These are phyloP conservation scores for Spinacia oleracea DNA, from an alignment of 179 eudicot species.

Conservation along the genomic window DNA sequence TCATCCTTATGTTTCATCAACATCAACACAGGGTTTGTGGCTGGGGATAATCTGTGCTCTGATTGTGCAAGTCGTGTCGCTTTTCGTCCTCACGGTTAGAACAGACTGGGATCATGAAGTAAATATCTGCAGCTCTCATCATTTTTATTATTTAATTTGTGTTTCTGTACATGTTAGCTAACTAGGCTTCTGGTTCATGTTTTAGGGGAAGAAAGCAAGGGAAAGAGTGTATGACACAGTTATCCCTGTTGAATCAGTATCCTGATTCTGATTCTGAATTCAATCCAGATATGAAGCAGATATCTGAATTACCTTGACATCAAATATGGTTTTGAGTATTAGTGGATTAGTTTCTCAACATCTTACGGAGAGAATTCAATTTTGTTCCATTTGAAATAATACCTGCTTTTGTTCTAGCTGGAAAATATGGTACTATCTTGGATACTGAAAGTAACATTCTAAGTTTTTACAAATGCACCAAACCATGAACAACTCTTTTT, in stretches of 20 bases:
- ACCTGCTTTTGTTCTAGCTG: background rate
- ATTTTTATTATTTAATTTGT: background rate
- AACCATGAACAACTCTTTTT: no score
- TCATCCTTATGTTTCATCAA: background rate
- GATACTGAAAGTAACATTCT: no score
- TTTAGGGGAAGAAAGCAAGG: conserved; percentile 30
- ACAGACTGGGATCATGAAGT: conserved; percentile 67
- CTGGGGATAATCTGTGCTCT: conserved; percentile 63
- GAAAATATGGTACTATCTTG: no score
- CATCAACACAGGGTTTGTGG: conserved; percentile 53
- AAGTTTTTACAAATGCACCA: background rate
- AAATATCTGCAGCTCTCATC: conserved; percentile 4
- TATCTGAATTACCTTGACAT: background rate
- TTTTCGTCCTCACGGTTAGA: conserved; percentile 42
- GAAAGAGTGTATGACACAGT: conserved; percentile 31
- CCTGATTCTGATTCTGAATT: background rate
- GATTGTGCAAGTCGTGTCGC: conserved; percentile 51
- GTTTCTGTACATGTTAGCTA: background rate
- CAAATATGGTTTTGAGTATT: background rate
- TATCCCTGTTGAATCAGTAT: conserved; percentile 22
- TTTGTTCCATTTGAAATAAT: background rate
- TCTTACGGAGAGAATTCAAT: background rate
- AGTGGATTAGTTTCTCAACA: background rate
- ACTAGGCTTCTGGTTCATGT: conserved; percentile 5
- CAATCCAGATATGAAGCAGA: background rate